Percentiles rank a stretch among this genome's conserved stretches.
Evolutionary conservation across 2,329 filamentous ascomycete genomes (phyloP).

Genomic region (Ophiostoma piceae): DNA sequence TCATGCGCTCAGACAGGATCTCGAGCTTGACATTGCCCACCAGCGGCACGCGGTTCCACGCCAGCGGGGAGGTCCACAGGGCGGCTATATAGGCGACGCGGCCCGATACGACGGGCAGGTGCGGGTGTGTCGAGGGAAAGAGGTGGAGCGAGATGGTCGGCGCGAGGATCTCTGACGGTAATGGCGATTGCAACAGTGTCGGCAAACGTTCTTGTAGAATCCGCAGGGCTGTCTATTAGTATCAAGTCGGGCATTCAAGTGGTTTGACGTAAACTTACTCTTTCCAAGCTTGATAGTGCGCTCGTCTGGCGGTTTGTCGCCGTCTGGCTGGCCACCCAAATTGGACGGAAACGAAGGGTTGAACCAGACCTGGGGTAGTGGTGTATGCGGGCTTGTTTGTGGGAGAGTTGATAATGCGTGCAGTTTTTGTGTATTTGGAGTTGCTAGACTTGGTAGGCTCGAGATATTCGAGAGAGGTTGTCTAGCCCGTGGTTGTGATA

Average conservation of each 20-base stretch:
- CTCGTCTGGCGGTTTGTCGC: conserved; percentile 42
- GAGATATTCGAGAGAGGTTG: not conserved
- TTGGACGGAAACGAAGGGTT: conserved; percentile 35
- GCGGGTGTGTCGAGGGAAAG: conserved; percentile 72
- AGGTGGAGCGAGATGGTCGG: conserved; percentile 67
- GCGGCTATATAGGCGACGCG: conserved; percentile 87
- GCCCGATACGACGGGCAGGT: conserved; percentile 87
- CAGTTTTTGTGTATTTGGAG: not conserved
- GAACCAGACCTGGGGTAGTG: conserved; percentile 43
- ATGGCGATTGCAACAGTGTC: conserved; percentile 59
- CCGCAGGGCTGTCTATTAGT: conserved; percentile 48
- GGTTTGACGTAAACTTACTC: conserved; percentile 42
- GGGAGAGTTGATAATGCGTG: conserved; percentile 22
- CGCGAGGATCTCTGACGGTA: conserved; percentile 70
- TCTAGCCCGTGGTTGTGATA: not conserved
- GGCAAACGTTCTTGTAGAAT: conserved; percentile 63
- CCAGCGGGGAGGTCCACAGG: conserved; percentile 90
- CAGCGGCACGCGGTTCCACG: conserved; percentile 88
- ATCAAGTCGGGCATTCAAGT: not conserved
- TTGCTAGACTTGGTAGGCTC: not conserved
- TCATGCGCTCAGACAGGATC: conserved; percentile 86
- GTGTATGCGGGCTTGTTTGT: conserved; percentile 28
- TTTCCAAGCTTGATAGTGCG: conserved; percentile 58
- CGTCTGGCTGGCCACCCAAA: not conserved
- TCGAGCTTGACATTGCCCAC: conserved; percentile 84